phyloP scores from a whole-genome alignment of 768 basidiomycete species.

The Tubosaeta sp. region DNA sequence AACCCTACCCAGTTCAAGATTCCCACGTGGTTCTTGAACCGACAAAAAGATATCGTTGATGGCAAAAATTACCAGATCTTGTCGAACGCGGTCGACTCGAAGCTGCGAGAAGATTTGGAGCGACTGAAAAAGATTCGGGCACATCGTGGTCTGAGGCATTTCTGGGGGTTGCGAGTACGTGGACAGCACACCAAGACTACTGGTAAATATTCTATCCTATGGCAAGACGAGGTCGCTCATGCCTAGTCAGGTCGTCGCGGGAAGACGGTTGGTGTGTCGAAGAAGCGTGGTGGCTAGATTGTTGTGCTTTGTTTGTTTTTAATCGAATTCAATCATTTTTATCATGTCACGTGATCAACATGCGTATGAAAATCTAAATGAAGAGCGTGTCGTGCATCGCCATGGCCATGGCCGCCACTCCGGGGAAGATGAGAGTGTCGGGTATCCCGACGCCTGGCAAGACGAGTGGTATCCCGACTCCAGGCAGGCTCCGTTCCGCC shows the following conservation, averaged over 20 bases:
- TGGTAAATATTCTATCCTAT: conserved; percentile 44
- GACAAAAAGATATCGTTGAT: conserved; percentile 96
- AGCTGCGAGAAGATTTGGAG: conserved; percentile 97
- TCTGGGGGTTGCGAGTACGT: conserved; percentile 92
- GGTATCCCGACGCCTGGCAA: conserved; percentile 47
- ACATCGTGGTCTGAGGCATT: conserved; percentile 90
- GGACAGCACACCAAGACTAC: conserved; percentile 99
- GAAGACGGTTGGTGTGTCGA: conserved; percentile 95
- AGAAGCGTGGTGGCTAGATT: conserved; percentile 67
- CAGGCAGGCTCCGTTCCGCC: conserved; percentile 65
- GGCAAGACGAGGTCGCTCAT: neutral
- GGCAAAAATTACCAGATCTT: conserved; percentile 96
- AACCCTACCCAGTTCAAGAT: conserved; percentile 99
- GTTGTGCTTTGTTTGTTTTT: conserved; percentile 1
- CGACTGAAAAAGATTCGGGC: conserved; percentile 98
- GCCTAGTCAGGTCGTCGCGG: conserved; percentile 75
- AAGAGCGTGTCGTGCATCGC: neutral
- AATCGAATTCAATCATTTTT: conserved; percentile 6
- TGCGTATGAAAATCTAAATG: neutral
- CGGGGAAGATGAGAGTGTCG: conserved; percentile 39
- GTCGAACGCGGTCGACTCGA: conserved; percentile 95
- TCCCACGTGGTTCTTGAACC: conserved; percentile 98
- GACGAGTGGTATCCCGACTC: conserved; percentile 58
- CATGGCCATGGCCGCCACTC: conserved; percentile 39
- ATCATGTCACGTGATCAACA: conserved; percentile 19